These are phyloP conservation scores for Gaultheria prostrata DNA, from an alignment of 148 eudicot genomes.

Conservation along the genomic window DNA sequence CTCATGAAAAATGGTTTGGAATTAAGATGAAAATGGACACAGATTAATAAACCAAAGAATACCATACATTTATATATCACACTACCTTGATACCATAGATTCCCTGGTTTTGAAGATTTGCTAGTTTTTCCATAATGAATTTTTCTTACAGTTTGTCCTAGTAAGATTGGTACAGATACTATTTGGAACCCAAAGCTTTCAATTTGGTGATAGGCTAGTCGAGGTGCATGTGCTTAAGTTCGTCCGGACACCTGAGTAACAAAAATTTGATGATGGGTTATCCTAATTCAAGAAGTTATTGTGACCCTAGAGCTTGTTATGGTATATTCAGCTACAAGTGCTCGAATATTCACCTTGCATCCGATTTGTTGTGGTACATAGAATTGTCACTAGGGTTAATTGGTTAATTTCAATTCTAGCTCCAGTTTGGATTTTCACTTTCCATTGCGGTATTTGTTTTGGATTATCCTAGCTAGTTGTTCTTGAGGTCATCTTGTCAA, in stretches of 20 bases:
- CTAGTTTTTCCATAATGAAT: background rate
- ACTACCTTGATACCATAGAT: background rate
- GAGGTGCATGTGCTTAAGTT: no score
- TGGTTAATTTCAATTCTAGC: background rate
- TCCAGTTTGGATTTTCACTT: background rate
- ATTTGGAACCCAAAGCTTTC: background rate
- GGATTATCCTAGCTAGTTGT: background rate
- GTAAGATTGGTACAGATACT: background rate
- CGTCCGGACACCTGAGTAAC: no score
- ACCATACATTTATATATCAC: background rate
- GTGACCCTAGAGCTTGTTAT: no score
- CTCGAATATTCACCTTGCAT: background rate
- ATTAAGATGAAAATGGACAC: background rate
- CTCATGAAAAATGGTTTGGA: background rate
- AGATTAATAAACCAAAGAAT: background rate
- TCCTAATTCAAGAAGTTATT: no score
- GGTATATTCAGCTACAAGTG: background rate
- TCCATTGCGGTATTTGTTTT: background rate
- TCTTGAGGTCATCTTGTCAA: background rate
- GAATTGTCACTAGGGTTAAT: no score
- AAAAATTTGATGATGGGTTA: no score
- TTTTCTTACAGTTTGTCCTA: background rate
- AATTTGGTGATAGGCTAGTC: background rate
- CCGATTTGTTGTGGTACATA: background rate
- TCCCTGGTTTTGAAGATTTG: background rate